Percentiles rank a stretch among this genome's conserved stretches.
phyloP scores from a whole-genome alignment of 1,139 yeast genomes.

The Taphrina deformans region DNA sequence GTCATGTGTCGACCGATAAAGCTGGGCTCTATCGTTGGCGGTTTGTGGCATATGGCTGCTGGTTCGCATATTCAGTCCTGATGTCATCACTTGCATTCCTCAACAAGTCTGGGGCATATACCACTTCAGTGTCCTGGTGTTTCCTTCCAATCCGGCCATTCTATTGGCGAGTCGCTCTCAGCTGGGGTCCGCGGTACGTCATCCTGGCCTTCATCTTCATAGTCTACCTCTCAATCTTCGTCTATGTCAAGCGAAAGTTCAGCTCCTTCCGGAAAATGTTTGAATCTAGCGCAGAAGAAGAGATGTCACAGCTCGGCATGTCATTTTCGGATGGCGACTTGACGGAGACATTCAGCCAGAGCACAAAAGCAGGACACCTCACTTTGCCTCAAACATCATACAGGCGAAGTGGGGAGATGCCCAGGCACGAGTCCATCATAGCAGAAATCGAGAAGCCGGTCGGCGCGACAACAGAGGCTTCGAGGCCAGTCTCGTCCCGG shows the following conservation, averaged over 20 bases:
- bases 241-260: conserved; percentile 56
- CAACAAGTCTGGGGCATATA: conserved; percentile 40
- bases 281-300: background rate
- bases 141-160: conserved; percentile 70
- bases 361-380: background rate
- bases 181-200: conserved; percentile 81
- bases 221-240: conserved; percentile 70
- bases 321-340: background rate
- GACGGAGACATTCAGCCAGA: background rate
- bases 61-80: conserved; percentile 63
- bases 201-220: conserved; percentile 63
- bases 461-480: background rate
- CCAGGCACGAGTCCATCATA: background rate
- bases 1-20: conserved; percentile 47
- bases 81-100: conserved; percentile 74
- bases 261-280: conserved; percentile 4
- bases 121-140: conserved; percentile 48
- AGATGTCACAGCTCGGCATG: background rate
- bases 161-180: conserved; percentile 72
- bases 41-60: conserved; percentile 58
- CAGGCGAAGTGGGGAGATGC: background rate
- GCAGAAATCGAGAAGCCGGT: background rate
- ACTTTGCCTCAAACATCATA: background rate
- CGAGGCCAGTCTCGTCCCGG: background rate
- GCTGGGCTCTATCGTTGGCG: conserved; percentile 67